Base-by-base conservation (phyloP, 2,329 filamentous ascomycete genomes). In the Cladosporium sp. region DNA sequence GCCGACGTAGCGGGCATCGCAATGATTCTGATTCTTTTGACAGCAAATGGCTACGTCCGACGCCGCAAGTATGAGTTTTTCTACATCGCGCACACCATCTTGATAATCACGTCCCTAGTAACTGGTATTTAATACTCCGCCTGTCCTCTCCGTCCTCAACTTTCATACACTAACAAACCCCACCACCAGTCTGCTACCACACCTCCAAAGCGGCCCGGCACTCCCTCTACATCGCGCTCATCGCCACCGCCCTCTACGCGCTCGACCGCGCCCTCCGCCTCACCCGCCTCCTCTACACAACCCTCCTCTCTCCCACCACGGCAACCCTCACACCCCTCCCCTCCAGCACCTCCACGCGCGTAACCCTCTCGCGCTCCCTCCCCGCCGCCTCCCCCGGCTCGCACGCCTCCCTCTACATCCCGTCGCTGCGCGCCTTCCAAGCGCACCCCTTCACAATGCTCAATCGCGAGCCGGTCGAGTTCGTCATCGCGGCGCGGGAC, bases 391-490 rank as follows among this genome's bases (percentile, higher is more conserved):
- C 43, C 13, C 54, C 60, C 31, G 61, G 59, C 9, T 61, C 59
- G 5, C 54, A 56, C 33, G 58, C 56, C n/a, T 63, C 61, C 22
- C 41, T 63, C 9, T 61, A 58, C 54, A 57, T 63, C 11, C 61
- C 61, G 1, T 44, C 53, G 2, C 41, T 62, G 5, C 51, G 48
- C 18, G 19, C 43, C 1, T 56, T 54, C 33, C 53, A 63, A 38
- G 46, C 51, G 8, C 61, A 63, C 43, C 61, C 61, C 9, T 63
- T 63, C 45, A 61, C 61, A 3, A 48, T 63, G 49, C 49, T 62
- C 1, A 51, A 38, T 4, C 46, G 37, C 9, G 43, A 57, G 10
- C 56, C 53, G 13, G 54, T 54, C 3, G 53, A 56, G 43, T 62
- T 62, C 52, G 52, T 63, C 9, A 46, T 61, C 44, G 56, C 58